Evolutionary conservation across 495 filamentous ascomycete species (phyloP), one percentile per base, ranked within the genome.

Genomic region (Pseudotulostoma volvatum): DNA sequence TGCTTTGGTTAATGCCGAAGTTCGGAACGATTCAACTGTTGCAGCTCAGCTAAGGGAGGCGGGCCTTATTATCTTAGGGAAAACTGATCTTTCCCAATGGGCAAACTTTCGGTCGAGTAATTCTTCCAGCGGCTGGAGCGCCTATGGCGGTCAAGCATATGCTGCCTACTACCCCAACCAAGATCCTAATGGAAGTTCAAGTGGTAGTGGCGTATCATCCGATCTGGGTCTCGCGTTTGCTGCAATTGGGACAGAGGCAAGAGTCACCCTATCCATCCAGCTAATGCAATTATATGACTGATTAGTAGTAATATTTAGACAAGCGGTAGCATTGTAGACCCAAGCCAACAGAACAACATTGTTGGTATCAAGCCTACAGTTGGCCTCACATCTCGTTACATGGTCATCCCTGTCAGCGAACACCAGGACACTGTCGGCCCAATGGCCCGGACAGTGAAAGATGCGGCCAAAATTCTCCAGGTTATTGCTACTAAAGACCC

Each of bases 321-420:
- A 64, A 20, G 32, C 67, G n/a, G 65, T 63, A 64, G 71, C 4
- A 68, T 76, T 7, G 71, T 75, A 47, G 67, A 66, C 44, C 74
- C 74, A 2, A 71, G 72, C 0, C 64, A 71, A 44, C 43, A 66
- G 9, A 77, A 75, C 42, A 63, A 58, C 0, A 43, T 77, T 4
- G 68, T 74, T 9, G 71, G 72, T 13, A 66, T 74, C 52, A 82
- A 81, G 53, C 77, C 78, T 8, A 78, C 76, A 0, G 74, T 80
- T 8, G 79, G 79, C 0, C 60, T 79, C n/a, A 79, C 73, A 7
- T 75, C 70, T 11, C 56, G 74, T 7, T 51, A 66, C 38, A 57
- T 75, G 15, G 74, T 79, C 13, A 70, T 81, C 18, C 77, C 77
- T 13, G 67, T 79, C 37, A 67, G 58, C 25, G 54, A 72, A 49